phyloP scores from a whole-genome alignment of 371 early-diverging fungal genomes.

The Furculomyces boomerangus region DNA sequence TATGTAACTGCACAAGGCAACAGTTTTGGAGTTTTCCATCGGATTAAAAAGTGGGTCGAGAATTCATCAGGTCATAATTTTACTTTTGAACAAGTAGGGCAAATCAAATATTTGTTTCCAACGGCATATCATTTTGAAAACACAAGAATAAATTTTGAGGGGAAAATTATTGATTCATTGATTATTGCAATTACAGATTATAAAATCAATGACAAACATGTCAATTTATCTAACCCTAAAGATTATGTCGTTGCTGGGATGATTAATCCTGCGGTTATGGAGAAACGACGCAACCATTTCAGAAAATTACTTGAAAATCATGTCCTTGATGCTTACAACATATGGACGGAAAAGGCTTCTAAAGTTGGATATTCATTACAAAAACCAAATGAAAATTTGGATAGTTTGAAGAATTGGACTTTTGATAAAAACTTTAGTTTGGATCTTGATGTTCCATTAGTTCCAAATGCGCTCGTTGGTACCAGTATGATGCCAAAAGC shows the following conservation, averaged over 20 bases:
- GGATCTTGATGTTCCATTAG: neutral
- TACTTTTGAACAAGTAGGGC: slow-evolving; percentile 23
- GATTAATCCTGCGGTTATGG: slow-evolving; percentile 7
- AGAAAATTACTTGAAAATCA: slow-evolving; percentile 1
- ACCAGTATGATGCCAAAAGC: too few species aligned
- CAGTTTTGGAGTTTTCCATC: slow-evolving; percentile 13
- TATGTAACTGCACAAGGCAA: slow-evolving; percentile 7
- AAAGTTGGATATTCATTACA: neutral
- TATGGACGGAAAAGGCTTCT: neutral
- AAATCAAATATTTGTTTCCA: slow-evolving; percentile 21
- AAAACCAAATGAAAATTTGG: neutral
- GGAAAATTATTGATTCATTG: slow-evolving; percentile 12
- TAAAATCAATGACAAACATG: neutral
- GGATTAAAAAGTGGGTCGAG: slow-evolving; percentile 21
- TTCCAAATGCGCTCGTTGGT: neutral
- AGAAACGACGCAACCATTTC: slow-evolving; percentile 11
- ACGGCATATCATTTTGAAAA: slow-evolving; percentile 15
- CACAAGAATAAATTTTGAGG: slow-evolving; percentile 4
- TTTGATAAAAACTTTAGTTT: neutral
- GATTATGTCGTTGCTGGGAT: neutral
- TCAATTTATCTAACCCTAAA: too few species aligned
- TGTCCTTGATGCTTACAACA: slow-evolving; percentile 7
- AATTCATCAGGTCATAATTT: slow-evolving; percentile 20
- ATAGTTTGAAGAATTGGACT: neutral
- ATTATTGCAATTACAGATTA: slow-evolving; percentile 1